These are phyloP conservation scores for Camelina neglecta DNA, from an alignment of 345 rosid genomes.

Conservation along the genomic window DNA sequence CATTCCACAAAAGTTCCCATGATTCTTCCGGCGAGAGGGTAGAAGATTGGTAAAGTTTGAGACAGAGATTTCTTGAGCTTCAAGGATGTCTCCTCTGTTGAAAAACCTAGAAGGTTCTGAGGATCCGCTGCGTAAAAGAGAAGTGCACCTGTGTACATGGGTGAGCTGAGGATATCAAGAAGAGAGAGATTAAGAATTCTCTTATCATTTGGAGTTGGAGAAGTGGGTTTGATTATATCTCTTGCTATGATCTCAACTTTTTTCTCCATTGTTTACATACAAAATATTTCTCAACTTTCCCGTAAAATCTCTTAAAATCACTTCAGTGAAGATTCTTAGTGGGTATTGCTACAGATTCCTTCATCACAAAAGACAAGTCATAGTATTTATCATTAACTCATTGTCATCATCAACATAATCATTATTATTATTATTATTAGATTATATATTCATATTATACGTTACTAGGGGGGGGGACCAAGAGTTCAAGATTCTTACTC, in stretches of 20 bases:
- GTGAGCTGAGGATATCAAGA: conserved; percentile 43
- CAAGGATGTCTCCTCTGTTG: conserved; percentile 29
- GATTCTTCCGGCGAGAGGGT: conserved; percentile 51
- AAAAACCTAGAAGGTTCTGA: conserved; percentile 27
- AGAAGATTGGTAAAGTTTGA: conserved; percentile 45
- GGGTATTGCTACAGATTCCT: conserved; percentile 31
- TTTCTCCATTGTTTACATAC: conserved; percentile 31
- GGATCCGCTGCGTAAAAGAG: conserved; percentile 37
- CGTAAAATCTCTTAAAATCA: conserved; percentile 1
- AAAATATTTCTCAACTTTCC: conserved; percentile 2
- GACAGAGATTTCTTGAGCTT: conserved; percentile 55
- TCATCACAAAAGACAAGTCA: conserved; percentile 32
- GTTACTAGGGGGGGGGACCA: not conserved
- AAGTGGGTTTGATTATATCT: conserved; percentile 44
- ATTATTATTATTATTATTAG: not conserved
- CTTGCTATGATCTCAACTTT: conserved; percentile 45
- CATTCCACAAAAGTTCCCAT: conserved; percentile 34
- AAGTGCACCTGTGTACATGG: conserved; percentile 44
- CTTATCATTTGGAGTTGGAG: conserved; percentile 41
- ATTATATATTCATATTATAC: not conserved
- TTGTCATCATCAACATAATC: not conserved
- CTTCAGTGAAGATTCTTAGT: conserved; percentile 31
- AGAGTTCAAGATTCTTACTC: conserved; percentile 11
- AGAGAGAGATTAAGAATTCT: conserved; percentile 41
- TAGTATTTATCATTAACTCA: not conserved